Evolutionary conservation across 768 basidiomycete genomes (phyloP).

Genomic region (Saitozyma sp.): DNA sequence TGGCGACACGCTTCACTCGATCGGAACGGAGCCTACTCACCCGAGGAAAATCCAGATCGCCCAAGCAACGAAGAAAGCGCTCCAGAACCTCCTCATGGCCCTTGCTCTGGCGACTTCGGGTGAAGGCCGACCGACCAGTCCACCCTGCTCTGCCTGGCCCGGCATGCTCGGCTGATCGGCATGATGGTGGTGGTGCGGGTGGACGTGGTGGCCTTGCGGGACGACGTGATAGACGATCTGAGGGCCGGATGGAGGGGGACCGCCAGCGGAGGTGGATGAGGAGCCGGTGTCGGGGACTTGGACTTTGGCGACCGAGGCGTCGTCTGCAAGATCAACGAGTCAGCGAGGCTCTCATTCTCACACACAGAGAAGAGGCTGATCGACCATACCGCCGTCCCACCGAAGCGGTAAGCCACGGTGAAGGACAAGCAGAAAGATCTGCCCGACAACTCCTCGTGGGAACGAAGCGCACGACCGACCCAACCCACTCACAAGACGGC

Average conservation of each 20-base stretch:
- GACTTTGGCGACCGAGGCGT: too few relatives aligned
- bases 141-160: too few relatives aligned
- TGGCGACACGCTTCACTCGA: too few relatives aligned
- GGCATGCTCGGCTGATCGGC: too few relatives aligned
- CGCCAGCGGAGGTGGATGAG: conserved; percentile 1
- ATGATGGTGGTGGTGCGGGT: background rate
- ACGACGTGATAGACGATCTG: conserved; percentile 1
- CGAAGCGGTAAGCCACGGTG: background rate
- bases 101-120: conserved; percentile 29
- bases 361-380: background rate
- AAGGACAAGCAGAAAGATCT: conserved; percentile 1
- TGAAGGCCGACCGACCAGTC: too few relatives aligned
- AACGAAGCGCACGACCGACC: background rate
- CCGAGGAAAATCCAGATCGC: conserved; percentile 44
- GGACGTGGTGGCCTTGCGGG: conserved; percentile 37
- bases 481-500: conserved; percentile 18
- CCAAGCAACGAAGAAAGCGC: conserved; percentile 44
- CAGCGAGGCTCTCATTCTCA: too few relatives aligned
- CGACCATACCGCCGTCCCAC: background rate
- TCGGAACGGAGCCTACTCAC: too few relatives aligned
- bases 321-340: too few relatives aligned
- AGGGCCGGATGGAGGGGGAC: background rate
- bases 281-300: background rate
- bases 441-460: background rate
- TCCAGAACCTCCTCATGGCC: conserved; percentile 42